These are phyloP conservation scores for Pseudevernia furfuracea DNA, from an alignment of 495 filamentous ascomycete species.

Conservation along the genomic window DNA sequence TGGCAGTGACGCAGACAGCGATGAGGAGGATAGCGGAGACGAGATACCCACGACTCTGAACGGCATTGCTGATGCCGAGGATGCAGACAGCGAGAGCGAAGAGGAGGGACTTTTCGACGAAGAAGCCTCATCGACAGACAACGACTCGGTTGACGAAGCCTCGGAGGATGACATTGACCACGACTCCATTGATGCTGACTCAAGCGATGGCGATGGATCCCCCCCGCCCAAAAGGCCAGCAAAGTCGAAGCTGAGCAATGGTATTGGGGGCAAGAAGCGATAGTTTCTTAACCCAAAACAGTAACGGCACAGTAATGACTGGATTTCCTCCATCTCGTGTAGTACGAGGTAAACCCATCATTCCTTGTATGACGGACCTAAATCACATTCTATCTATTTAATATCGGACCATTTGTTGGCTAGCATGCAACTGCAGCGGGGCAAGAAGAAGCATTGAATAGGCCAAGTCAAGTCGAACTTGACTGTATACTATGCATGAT, in stretches of 20 bases:
- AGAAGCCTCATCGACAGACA: conserved; percentile 26
- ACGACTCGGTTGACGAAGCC: conserved; percentile 22
- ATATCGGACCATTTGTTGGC: not conserved
- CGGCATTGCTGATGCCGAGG: conserved; percentile 28
- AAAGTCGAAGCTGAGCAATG: conserved; percentile 19
- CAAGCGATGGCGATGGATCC: conserved; percentile 21
- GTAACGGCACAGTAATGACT: not conserved
- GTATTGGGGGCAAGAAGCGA: conserved; percentile 1
- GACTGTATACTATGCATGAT: conserved; percentile 29
- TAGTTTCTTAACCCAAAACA: not conserved
- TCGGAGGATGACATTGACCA: conserved; percentile 25
- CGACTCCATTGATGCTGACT: conserved; percentile 19
- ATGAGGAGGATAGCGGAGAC: conserved; percentile 19
- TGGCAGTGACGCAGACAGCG: conserved; percentile 6
- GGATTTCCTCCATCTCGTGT: not conserved
- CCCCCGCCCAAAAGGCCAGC: conserved; percentile 23
- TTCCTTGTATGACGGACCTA: not conserved
- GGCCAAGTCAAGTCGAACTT: conserved; percentile 5
- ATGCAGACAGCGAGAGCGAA: conserved; percentile 28
- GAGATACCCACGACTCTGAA: conserved; percentile 23
- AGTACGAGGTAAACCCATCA: too few species aligned
- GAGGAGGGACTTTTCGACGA: conserved; percentile 23
- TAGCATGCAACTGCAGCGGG: conserved; percentile 3
- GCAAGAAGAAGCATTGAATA: conserved; percentile 28
- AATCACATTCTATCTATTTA: not conserved